Base-by-base conservation (phyloP, 75 land plant genomes). In the Pseudotsuga menziesii region DNA sequence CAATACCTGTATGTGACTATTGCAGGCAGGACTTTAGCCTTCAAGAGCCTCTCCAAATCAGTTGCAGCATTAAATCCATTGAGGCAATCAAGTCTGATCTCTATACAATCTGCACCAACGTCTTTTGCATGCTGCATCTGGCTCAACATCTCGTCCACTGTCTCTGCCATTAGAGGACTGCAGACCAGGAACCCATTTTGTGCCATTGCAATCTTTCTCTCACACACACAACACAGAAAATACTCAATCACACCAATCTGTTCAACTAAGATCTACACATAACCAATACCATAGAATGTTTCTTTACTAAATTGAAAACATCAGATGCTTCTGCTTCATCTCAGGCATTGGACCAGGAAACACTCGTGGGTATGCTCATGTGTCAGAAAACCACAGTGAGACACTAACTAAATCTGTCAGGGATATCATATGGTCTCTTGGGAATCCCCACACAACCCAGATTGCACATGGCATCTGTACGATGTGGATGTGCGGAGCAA, bases 41-140 rank as follows among this genome's bases (percentile, higher is more conserved):
- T 77, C 13, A 91, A 62, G 67, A 92, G 82, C 23, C 11, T 7
- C 1, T 77, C 79, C 56, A 92, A 74, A 67, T 88, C 86, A 26
- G 35, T 6, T 13, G 61, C 41, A 61, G 82, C 77, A 58, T 82
- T 60, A 61, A 82, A 81, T 16, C 60, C 60, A 36, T 59, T 74
- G 73, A 88, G 80, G 76, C 76, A 81, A 57, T 90, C 89, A 58
- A 92, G 35, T 27, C 86, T 67, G 26, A 91, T 78, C 75, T 92
- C 93, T 3, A 88, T 89, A 20, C 86, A 64, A 73, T 92, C 91
- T 8, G 94, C 93, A 15, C 94, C 94, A 56, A 63, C 74, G 20
- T 75, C 73, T 64, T 90, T 86, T 3, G 94, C 93, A 22, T 36
- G 32, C 22, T 75, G 72, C 80, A 90, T 86, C 39, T 86, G 77